Evolutionary conservation across 176 grass and related monocot species (phyloP), one percentile per base, ranked within the genome.

Genomic region (Lolium multiflorum): DNA sequence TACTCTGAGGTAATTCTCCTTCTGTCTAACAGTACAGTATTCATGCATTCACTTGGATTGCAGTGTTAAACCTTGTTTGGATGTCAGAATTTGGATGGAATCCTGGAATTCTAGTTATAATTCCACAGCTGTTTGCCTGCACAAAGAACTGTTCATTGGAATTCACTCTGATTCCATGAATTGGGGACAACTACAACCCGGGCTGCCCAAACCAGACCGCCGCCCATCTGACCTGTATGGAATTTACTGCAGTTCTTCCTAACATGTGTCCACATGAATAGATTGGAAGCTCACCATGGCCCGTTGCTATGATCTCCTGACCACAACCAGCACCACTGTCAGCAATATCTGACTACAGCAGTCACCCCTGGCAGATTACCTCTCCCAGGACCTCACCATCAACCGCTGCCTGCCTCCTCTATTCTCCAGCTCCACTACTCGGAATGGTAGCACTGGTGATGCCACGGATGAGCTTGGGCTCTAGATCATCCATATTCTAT

Each of bases 1-100:
- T 75, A 82, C 13, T 95, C 94, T 72, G 94, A 95, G 94, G 94
- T 95, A 91, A 28, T 74, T 70, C 10, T 63, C 2, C 14, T 31
- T 21, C 77, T 68, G 7, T 72, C 28, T 71, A 51, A 57, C 52
- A 16, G 26, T 81, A 21, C 1, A 4, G n/a, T 62, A 25, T n/a
- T 54, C 26, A 83, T 57, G 38, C 18, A 21, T 63, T 62, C 26
- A 79, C 41, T 89, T 4, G 18, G 50, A 26, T 57, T 78, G n/a
- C 46, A 9, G 70, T 60, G 47, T 59, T 47, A 49, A 11, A 37
- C 16, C 49, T 52, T 20, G 43, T 66, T 75, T 75, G 47, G 46
- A 74, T 74, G 44, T 14, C 46, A 74, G n/a, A 51, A 51, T 13
- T 75, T 13, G 13, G 72, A 46, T 74, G 48, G 21, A 48, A 9